Evolutionary conservation across 306 rosid species (phyloP), one percentile per base, ranked within the genome.

Genomic region (Dryas alaskensis): DNA sequence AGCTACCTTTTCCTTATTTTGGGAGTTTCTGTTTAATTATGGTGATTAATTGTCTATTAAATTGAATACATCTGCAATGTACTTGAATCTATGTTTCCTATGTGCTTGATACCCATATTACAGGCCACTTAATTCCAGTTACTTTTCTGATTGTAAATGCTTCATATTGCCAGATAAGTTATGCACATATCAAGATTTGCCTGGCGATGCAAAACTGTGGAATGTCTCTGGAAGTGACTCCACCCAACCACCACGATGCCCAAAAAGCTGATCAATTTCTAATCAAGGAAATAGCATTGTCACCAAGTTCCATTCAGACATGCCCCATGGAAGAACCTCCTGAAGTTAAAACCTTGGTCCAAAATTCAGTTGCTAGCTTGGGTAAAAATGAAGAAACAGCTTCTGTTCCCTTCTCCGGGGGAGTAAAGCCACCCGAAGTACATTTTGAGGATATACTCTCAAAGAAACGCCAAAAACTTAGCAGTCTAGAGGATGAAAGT

Each of bases 121-220:
- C 14, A 10, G 44, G 40, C 31, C 4, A 10, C 4, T 71, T 51
- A 65, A 57, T 10, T 66, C 45, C 50, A 52, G 50, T 79, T 64
- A 74, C 60, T 64, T 78, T 73, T 65, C 73, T 60, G 65, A 74
- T 83, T 53, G 54, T 78, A 70, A 51, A 78, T 78, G 61, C 13
- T 76, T 66, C 6, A 53, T 60, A 48, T 72, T 86, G 76, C 71
- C 81, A 92, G 98, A 63, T 90, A 72, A 88, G 74, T 67, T 92
- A 92, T 76, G 64, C 44, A 66, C 96, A 87, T 67, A 90, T 92
- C 87, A 90, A 84, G 89, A 65, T 75, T 37, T 84, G 66, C 80
- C 84, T 90, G 84, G 39, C 75, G 42, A 80, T 90, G 92, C 87
- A 16, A 76, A 83, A 77, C 22, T 75, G 43, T 70, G 96, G 89